Evolutionary conservation across 495 filamentous ascomycete species (phyloP).

Genomic region (Tuber magnatum): DNA sequence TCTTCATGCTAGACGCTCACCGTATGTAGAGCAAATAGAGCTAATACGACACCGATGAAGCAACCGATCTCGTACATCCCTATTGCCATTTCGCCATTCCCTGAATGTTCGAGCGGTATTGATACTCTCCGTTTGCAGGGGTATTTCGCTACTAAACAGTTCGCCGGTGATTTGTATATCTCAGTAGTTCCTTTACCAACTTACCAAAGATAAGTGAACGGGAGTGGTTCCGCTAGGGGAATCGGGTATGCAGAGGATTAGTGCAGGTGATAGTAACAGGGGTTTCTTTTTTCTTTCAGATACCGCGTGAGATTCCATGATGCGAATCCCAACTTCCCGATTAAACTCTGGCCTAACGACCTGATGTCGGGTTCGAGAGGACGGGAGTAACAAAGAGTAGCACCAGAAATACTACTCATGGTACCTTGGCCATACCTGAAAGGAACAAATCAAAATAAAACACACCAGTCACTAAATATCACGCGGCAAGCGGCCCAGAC

Average conservation of each 20-base stretch:
- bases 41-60: conserved; percentile 53
- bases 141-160: conserved; percentile 51
- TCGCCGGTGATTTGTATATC: conserved; percentile 48
- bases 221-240: background rate
- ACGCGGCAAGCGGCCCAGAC: background rate
- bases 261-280: background rate
- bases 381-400: background rate
- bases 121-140: conserved; percentile 48
- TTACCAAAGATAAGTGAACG: background rate
- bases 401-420: conserved; percentile 44
- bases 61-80: conserved; percentile 61
- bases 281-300: background rate
- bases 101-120: conserved; percentile 44
- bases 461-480: background rate
- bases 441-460: conserved; percentile 22
- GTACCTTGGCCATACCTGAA: conserved; percentile 59
- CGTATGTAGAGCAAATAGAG: conserved; percentile 50
- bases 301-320: background rate
- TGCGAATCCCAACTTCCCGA: background rate
- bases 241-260: background rate
- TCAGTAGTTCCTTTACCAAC: background rate
- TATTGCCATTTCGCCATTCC: conserved; percentile 44
- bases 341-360: background rate
- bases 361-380: background rate
- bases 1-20: conserved; percentile 54